Evolutionary conservation across 805 yeast genomes (phyloP).

Genomic region (Ogataea populi-albae): DNA sequence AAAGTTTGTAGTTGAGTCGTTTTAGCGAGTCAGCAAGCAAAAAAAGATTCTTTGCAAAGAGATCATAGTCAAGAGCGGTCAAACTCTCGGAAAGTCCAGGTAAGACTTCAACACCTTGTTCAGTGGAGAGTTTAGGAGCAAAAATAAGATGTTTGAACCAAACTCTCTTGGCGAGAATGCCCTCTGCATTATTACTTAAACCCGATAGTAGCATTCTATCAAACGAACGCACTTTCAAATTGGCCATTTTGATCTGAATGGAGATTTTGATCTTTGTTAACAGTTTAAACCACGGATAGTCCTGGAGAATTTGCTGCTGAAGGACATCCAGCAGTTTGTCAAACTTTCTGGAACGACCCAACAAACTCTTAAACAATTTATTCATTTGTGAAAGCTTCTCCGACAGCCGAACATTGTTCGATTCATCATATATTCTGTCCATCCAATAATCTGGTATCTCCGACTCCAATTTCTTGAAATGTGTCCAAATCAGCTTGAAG

Average conservation of each 20-base stretch:
- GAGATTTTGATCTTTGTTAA: conserved; percentile 58
- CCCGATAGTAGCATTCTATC: conserved; percentile 51
- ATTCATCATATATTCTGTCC: conserved; percentile 16
- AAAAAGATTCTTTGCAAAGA: conserved; percentile 18
- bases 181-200: conserved; percentile 19
- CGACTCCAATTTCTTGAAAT: conserved; percentile 30
- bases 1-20: conserved; percentile 13
- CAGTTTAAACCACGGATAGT: conserved; percentile 75
- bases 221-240: conserved; percentile 49
- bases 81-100: conserved; percentile 62
- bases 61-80: conserved; percentile 41
- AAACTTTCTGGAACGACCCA: conserved; percentile 14
- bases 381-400: conserved; percentile 11
- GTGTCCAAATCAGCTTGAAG: conserved; percentile 38
- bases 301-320: conserved; percentile 52
- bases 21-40: conserved; percentile 9
- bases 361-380: conserved; percentile 8
- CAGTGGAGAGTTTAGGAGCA: conserved; percentile 56
- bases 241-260: conserved; percentile 52
- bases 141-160: conserved; percentile 66
- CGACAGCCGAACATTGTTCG: conserved; percentile 24
- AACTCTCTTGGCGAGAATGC: conserved; percentile 46
- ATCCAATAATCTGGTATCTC: conserved; percentile 34
- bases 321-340: conserved; percentile 31
- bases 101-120: conserved; percentile 48